Conservation (phyloP, 192 early-diverging fungal species). For the Backusella sp. region DNA sequence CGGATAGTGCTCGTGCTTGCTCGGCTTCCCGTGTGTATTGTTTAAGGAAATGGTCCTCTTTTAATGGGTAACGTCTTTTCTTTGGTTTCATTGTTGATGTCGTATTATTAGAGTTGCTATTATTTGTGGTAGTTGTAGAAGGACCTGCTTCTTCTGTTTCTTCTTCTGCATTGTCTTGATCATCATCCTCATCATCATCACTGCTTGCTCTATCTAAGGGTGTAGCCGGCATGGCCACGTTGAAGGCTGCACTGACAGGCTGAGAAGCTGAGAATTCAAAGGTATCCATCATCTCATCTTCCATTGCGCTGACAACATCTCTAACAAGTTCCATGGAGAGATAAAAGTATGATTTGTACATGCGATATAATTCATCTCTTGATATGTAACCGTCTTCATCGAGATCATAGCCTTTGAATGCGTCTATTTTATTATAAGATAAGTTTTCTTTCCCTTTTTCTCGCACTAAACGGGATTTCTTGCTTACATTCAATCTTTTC, state of each 20-base stretch:
- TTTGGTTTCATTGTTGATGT: background rate
- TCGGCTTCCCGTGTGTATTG: constrained; percentile 19
- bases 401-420: constrained; percentile 92
- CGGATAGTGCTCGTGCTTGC: background rate
- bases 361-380: constrained; percentile 77
- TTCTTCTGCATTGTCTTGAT: constrained; percentile 9
- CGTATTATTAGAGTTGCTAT: background rate
- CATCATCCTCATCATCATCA: background rate
- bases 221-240: constrained; percentile 70
- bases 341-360: constrained; percentile 94
- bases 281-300: constrained; percentile 83
- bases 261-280: constrained; percentile 79
- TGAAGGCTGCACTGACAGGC: constrained; percentile 89
- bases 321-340: constrained; percentile 86
- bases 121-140: background rate
- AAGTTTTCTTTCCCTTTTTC: background rate
- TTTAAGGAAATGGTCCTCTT: constrained; percentile 24
- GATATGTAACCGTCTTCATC: constrained; percentile 85
- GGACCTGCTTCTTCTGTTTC: background rate
- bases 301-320: constrained; percentile 86
- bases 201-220: constrained; percentile 26
- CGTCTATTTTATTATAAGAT: constrained; percentile 42
- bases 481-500: constrained; percentile 83
- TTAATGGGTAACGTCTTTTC: constrained; percentile 9
- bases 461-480: background rate